phyloP scores from a whole-genome alignment of 2,329 filamentous ascomycete species.

The Coniochaeta sp. region DNA sequence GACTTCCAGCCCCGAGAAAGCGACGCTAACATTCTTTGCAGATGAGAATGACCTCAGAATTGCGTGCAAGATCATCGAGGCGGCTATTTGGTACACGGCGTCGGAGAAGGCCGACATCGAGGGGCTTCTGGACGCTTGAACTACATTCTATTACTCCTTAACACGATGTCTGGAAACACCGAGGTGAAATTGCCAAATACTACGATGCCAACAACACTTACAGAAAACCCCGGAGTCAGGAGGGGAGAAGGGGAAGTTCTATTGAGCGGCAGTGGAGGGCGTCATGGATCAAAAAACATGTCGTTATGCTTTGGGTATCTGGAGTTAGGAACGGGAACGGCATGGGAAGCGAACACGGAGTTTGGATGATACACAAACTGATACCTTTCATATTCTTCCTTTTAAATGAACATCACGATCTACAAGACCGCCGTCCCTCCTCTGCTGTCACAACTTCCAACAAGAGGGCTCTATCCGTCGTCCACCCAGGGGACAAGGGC shows the following conservation, averaged over 20 bases:
- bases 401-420: no score
- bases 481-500: no score
- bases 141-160: no score
- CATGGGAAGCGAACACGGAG: neutral
- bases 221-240: no score
- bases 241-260: no score
- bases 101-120: constrained; percentile 34
- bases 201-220: no score
- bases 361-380: neutral
- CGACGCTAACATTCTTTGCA: constrained; percentile 13
- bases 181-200: no score
- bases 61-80: constrained; percentile 63
- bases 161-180: no score
- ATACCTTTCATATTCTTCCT: neutral
- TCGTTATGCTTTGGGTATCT: neutral
- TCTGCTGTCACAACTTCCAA: no score
- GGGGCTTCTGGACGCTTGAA: neutral
- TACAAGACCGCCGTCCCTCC: no score
- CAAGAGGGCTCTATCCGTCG: no score
- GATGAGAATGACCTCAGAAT: constrained; percentile 60
- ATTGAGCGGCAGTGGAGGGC: no score
- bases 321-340: neutral
- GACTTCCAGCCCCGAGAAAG: neutral
- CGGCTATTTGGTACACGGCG: constrained; percentile 62
- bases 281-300: neutral